Evolutionary conservation across 495 filamentous ascomycete genomes (phyloP).

Genomic region (Arthonia radiata): DNA sequence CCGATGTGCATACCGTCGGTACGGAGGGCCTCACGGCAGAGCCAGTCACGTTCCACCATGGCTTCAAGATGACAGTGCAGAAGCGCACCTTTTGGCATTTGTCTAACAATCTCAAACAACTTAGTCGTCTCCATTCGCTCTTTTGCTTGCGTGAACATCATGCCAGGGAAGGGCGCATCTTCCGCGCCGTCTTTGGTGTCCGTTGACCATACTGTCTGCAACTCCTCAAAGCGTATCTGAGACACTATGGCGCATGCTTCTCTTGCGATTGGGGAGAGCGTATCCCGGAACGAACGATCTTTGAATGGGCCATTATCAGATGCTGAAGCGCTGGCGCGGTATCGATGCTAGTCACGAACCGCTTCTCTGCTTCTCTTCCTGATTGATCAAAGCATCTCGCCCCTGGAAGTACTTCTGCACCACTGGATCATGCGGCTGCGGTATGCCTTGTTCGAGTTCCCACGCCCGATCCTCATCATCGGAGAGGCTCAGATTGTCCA

Average conservation of each 20-base stretch:
- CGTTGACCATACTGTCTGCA: constrained; percentile 41
- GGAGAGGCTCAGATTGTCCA: no score
- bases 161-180: constrained; percentile 46
- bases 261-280: constrained; percentile 44
- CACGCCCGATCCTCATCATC: constrained; percentile 31
- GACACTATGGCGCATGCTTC: constrained; percentile 55
- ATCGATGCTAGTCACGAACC: constrained; percentile 22
- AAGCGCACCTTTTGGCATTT: constrained; percentile 77
- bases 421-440: constrained; percentile 36
- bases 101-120: constrained; percentile 61
- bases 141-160: constrained; percentile 69
- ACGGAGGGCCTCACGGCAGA: constrained; percentile 41
- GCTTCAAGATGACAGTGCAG: constrained; percentile 75
- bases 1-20: constrained; percentile 54
- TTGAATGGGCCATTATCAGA: constrained; percentile 2
- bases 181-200: constrained; percentile 38
- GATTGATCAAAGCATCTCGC: constrained; percentile 47
- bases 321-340: neutral
- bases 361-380: constrained; percentile 64
- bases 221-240: constrained; percentile 54
- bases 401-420: constrained; percentile 55
- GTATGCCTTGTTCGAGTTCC: constrained; percentile 26
- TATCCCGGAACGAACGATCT: constrained; percentile 41
- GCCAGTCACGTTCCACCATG: constrained; percentile 65
- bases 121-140: constrained; percentile 55